A percentile compares a stretch with the other conserved stretches of the same genome.
Conservation (phyloP, 116 monocot species). For the Thalassia testudinum region DNA sequence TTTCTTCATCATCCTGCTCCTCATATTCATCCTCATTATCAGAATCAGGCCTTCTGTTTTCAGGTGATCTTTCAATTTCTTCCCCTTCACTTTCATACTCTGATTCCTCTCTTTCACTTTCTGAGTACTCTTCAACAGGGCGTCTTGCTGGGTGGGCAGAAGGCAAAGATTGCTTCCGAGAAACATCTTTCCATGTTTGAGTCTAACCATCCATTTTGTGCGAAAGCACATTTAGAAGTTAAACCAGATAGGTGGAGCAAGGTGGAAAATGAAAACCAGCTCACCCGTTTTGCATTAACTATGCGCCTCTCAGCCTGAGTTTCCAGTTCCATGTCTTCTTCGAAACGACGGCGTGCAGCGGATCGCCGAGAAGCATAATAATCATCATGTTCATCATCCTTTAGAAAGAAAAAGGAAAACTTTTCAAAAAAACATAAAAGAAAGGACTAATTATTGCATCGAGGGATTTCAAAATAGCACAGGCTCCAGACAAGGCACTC, state of each 20-base stretch:
- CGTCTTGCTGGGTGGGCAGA: conserved; percentile 34
- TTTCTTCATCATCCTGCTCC: conserved; percentile 57
- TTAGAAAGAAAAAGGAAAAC: neutral
- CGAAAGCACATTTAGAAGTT: neutral
- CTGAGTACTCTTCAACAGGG: conserved; percentile 47
- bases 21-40: conserved; percentile 89
- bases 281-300: conserved; percentile 69
- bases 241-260: neutral
- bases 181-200: conserved; percentile 22
- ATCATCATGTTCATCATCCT: conserved; percentile 84
- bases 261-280: neutral
- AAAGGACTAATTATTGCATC: too few relatives aligned
- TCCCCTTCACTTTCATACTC: conserved; percentile 97
- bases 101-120: conserved; percentile 83
- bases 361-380: conserved; percentile 48
- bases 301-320: conserved; percentile 73
- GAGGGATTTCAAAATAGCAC: too few relatives aligned
- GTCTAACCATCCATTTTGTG: conserved; percentile 12
- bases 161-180: conserved; percentile 33
- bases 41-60: conserved; percentile 15
- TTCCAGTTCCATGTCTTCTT: conserved; percentile 90
- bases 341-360: conserved; percentile 50
- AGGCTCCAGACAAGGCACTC: too few relatives aligned
- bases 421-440: too few relatives aligned
- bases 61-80: conserved; percentile 44